Evolutionary conservation across 768 basidiomycete species (phyloP), one percentile per base, ranked within the genome.

Genomic region (Paxillus rubicundulus): DNA sequence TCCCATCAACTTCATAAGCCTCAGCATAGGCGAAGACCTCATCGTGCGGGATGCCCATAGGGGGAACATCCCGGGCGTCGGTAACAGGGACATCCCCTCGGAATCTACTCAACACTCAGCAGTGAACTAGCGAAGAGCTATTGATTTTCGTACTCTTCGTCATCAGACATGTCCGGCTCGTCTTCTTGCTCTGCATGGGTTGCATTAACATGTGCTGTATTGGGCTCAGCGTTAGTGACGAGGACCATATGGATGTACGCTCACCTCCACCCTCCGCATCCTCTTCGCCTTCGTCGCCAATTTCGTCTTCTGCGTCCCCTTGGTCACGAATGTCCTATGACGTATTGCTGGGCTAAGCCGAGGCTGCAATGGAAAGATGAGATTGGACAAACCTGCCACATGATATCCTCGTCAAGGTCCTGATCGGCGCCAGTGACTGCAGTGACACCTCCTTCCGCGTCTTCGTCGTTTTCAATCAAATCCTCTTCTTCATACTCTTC

Each of bases 131-230:
- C 0, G 8, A n/a, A 28, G 38, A 43, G 8, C 6, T 45, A 46
- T 24, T 1, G 27, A 50, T 69, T 59, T 4, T 65, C 76, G 46
- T 73, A 85, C 74, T 85, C 86, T 57, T 85, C 82, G 47, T 84
- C 86, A 56, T 85, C 84, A 10, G 85, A 87, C 66, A 80, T 70
- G 53, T 85, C 86, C 4, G 77, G 82, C 50, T 81, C 80, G 44
- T 78, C 80, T 28, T 81, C 84, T 56, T 82, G 82, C 39, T 81
- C 82, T 49, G 80, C 79, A 44, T 82, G 82, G 38, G 84, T 79
- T 44, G 84, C 77, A 60, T 82, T 81, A 41, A 86, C 81, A 5
- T 75, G 76, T 24, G 75, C 75, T 77, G 51, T 20, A 12, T 32
- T 2, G 40, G 10, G 18, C 30, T 69, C 42, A 66, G 48, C 42